Percentiles rank a stretch among this genome's conserved stretches.
Conservation (phyloP, 1,284 basidiomycete genomes). For the Cutaneotrichosporon dermatis region DNA sequence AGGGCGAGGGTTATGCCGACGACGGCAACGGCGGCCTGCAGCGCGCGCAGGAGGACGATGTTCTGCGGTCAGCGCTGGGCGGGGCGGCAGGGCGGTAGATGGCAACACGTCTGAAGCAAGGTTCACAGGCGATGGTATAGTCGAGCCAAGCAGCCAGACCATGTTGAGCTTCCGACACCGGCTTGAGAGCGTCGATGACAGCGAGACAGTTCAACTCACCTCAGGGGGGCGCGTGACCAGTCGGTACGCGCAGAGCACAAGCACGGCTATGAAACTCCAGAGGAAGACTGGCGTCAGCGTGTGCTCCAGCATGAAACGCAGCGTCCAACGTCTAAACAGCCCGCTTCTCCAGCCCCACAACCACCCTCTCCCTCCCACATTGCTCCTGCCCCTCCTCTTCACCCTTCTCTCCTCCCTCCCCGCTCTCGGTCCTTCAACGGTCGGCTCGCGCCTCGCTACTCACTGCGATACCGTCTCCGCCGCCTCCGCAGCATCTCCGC, state of each 20-base stretch:
- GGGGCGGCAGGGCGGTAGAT: no score
- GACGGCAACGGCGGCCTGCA: constrained; percentile 71
- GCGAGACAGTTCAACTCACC: constrained; percentile 18
- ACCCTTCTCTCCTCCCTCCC: not conserved
- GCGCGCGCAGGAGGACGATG: constrained; percentile 26
- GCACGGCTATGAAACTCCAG: constrained; percentile 33
- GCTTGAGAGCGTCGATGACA: no score
- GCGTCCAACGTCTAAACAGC: no score
- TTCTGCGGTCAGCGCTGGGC: constrained; percentile 16
- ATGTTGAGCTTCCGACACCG: no score
- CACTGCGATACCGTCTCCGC: constrained; percentile 82
- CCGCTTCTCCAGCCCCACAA: not conserved
- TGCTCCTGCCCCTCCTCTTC: not conserved
- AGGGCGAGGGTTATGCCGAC: constrained; percentile 82
- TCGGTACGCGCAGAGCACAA: constrained; percentile 29
- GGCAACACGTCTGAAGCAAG: no score
- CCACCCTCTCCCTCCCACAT: not conserved
- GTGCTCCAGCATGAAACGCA: no score
- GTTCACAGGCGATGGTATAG: no score
- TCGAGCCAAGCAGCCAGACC: no score
- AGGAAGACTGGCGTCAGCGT: constrained; percentile 35
- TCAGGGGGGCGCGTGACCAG: constrained; percentile 32
- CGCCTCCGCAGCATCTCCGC: constrained; percentile 73
- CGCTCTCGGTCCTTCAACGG: not conserved
- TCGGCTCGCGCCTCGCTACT: constrained; percentile 38